Evolutionary conservation across 140 eudicot species (phyloP), one percentile per base, ranked within the genome.

Genomic region (Anethum foeniculum): DNA sequence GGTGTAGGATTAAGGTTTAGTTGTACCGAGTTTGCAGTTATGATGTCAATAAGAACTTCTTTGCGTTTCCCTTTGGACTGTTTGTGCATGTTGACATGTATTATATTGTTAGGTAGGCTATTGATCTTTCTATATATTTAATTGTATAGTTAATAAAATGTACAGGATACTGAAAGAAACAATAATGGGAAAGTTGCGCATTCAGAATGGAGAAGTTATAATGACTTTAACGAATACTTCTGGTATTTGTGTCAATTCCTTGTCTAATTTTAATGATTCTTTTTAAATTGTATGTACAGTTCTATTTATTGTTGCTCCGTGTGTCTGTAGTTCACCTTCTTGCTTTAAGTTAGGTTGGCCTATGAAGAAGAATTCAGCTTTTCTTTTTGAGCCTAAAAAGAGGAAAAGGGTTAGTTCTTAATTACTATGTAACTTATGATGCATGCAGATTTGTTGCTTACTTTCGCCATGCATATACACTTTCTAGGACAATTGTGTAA

Each of bases 191-290:
- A 89, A 89, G 93, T 95, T 79, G 93, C 97, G 34, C 99, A 95
- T 86, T 92, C 99, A 64, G 85, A 89, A 71, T 95, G 99, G 99
- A 83, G 97, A 80, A 95, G 90, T 80, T 95, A 95, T 84, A 97
- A 95, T 39, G 99, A 95, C 84, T 95, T 95, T 79, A 95, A 95
- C 77, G 99, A 95, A 78, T 92, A 92, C 89, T 95, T 95, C 89
- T 95, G 99, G 99, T 92, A 34, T 78, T 82, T 82, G 27, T 75
- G 46, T 69, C 30, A 34, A 13, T 74, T 4, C 6, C 27, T 73
- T 9, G 2, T 73, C 11, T 3, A 13, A 30, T 71, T 18, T 6
- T 14, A 1, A 36, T 69, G 14, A 69, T 4, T 71, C 3, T 10
- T n/a, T 25, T 47, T 6, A 23, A 47, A n/a, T 73, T 11, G 5